Evolutionary conservation across 169 alveolate genomes (phyloP).

Genomic region (Cryptosporidium baileyi): DNA sequence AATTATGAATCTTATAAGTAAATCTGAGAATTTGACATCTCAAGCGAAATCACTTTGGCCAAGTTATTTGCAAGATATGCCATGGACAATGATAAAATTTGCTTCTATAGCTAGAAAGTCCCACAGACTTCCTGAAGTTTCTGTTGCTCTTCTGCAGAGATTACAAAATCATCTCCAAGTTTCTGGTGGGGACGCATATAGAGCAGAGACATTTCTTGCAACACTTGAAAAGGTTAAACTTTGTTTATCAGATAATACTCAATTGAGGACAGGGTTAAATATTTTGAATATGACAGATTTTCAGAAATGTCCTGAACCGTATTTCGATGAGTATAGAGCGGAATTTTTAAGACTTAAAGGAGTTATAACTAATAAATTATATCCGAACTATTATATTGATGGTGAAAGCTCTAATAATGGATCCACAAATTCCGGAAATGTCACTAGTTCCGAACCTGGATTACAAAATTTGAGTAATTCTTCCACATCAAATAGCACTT

Average conservation of each 20-base stretch:
- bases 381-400: constrained; percentile 56
- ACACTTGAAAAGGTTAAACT: constrained; percentile 63
- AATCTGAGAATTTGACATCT: constrained; percentile 54
- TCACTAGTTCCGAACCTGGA: constrained; percentile 27
- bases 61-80: constrained; percentile 76
- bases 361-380: constrained; percentile 28
- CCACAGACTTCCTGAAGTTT: constrained; percentile 77
- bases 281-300: constrained; percentile 66
- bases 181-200: constrained; percentile 67
- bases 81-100: constrained; percentile 78
- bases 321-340: constrained; percentile 68
- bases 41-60: constrained; percentile 68
- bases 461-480: neutral
- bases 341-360: constrained; percentile 48
- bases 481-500: neutral
- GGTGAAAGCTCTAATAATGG: constrained; percentile 54
- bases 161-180: constrained; percentile 73
- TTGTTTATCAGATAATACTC: constrained; percentile 48
- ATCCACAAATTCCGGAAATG: neutral
- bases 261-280: constrained; percentile 56
- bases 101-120: constrained; percentile 78
- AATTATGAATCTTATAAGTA: constrained; percentile 47
- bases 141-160: constrained; percentile 76
- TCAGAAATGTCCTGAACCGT: constrained; percentile 63
- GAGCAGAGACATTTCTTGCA: constrained; percentile 67